phyloP scores from a whole-genome alignment of 345 rosid species.

The Pugionium dolabratum region DNA sequence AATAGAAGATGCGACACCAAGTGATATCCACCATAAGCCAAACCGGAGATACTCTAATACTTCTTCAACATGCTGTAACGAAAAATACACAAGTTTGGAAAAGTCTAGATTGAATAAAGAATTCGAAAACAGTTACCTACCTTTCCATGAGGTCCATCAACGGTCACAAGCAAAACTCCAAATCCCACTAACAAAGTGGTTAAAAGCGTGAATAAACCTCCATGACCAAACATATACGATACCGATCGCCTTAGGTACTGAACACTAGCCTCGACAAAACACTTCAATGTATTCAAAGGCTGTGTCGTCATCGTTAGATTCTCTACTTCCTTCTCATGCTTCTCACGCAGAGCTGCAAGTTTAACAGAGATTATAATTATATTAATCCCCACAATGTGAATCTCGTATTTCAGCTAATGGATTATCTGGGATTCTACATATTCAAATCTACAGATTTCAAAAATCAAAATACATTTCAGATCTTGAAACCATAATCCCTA shows the following conservation, averaged over 20 bases:
- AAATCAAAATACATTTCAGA: not conserved
- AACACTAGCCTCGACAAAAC: slow-evolving; percentile 61
- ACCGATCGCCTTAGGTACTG: slow-evolving; percentile 53
- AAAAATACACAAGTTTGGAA: not conserved
- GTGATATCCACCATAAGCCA: slow-evolving; percentile 94
- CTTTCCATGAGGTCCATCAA: slow-evolving; percentile 92
- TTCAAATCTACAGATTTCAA: too few relatives aligned
- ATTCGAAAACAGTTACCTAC: slow-evolving; percentile 36
- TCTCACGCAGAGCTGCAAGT: slow-evolving; percentile 57
- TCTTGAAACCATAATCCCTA: slow-evolving; percentile 17
- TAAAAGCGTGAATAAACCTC: slow-evolving; percentile 68
- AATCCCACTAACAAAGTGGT: slow-evolving; percentile 36
- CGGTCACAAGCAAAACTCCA: slow-evolving; percentile 56
- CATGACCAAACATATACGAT: slow-evolving; percentile 44
- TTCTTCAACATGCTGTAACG: slow-evolving; percentile 79
- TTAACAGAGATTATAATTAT: not conserved
- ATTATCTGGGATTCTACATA: too few relatives aligned
- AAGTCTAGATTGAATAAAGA: slow-evolving; percentile 3
- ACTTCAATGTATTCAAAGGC: slow-evolving; percentile 73
- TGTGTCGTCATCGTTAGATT: slow-evolving; percentile 65
- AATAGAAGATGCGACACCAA: slow-evolving; percentile 98
- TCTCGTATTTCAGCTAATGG: slow-evolving; percentile 10
- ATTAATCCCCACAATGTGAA: slow-evolving; percentile 8
- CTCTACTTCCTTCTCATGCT: slow-evolving; percentile 71
- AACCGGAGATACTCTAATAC: slow-evolving; percentile 58